Evolutionary conservation across 2,329 filamentous ascomycete species (phyloP).

Genomic region (Phialemoniopsis sp.): DNA sequence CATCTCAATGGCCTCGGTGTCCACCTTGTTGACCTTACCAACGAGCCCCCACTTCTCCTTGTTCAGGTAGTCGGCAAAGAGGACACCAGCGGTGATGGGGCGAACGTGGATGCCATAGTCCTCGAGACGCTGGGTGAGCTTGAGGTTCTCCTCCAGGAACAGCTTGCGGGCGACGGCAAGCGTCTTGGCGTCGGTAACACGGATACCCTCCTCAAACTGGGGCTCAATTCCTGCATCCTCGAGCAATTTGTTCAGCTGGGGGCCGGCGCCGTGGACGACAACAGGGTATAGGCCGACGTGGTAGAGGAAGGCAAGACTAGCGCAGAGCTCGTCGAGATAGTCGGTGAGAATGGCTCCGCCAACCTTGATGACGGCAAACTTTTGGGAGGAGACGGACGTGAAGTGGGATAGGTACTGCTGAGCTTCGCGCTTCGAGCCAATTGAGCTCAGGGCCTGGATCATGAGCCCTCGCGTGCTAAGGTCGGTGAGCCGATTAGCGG

Average conservation of each 20-base stretch:
- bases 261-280: conserved; percentile 91
- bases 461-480: conserved; percentile 74
- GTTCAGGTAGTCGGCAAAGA: conserved; percentile 91
- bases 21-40: conserved; percentile 90
- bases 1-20: conserved; percentile 84
- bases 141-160: conserved; percentile 93
- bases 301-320: conserved; percentile 85
- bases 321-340: conserved; percentile 86
- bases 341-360: conserved; percentile 94
- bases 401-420: conserved; percentile 98
- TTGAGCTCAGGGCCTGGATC: conserved; percentile 88
- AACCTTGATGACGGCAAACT: conserved; percentile 98
- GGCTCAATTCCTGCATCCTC: conserved; percentile 90
- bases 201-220: conserved; percentile 92
- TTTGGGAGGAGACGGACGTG: conserved; percentile 91
- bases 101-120: conserved; percentile 84
- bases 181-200: conserved; percentile 94
- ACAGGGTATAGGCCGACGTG: conserved; percentile 93
- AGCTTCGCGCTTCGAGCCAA: conserved; percentile 92
- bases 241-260: conserved; percentile 88
- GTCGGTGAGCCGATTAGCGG: conserved; percentile 32
- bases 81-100: conserved; percentile 84
- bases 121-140: conserved; percentile 85
- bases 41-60: conserved; percentile 96
- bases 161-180: conserved; percentile 85